A percentile compares a stretch with the other conserved stretches of the same genome.
Conservation (phyloP, 108 stramenopile genomes). For the Cyclotella choctawhatcheeana region DNA sequence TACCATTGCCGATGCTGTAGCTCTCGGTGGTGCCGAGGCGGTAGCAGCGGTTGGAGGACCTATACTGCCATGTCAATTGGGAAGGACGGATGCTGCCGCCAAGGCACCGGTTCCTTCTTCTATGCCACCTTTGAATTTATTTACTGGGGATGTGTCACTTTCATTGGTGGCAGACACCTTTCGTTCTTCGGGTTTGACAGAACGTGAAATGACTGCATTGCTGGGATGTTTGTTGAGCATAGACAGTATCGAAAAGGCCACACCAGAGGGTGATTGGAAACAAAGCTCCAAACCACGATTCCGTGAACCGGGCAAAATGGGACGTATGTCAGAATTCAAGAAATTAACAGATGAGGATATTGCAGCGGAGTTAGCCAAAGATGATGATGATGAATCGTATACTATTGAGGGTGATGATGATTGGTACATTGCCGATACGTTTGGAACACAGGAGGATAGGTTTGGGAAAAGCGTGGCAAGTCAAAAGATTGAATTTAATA, state of each 20-base stretch:
- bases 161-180: conserved; percentile 62
- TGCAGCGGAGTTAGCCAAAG: conserved; percentile 59
- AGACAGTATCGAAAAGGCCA: conserved; percentile 75
- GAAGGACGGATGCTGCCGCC: conserved; percentile 62
- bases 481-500: conserved; percentile 59
- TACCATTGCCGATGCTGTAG: conserved; percentile 82
- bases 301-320: conserved; percentile 84
- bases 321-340: conserved; percentile 87
- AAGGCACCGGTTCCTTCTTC: conserved; percentile 40
- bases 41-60: conserved; percentile 87
- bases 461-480: conserved; percentile 68
- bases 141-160: conserved; percentile 58
- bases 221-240: conserved; percentile 73
- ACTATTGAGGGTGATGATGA: conserved; percentile 71
- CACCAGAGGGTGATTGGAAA: conserved; percentile 78
- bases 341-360: conserved; percentile 81
- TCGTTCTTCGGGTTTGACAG: conserved; percentile 71
- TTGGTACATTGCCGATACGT: conserved; percentile 89
- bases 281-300: conserved; percentile 75
- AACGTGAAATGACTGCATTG: conserved; percentile 89
- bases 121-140: conserved; percentile 64
- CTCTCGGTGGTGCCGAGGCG: conserved; percentile 78
- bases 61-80: conserved; percentile 74
- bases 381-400: conserved; percentile 66
- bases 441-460: conserved; percentile 77